phyloP scores from a whole-genome alignment of 495 filamentous ascomycete species.

The Tuber aestivum region DNA sequence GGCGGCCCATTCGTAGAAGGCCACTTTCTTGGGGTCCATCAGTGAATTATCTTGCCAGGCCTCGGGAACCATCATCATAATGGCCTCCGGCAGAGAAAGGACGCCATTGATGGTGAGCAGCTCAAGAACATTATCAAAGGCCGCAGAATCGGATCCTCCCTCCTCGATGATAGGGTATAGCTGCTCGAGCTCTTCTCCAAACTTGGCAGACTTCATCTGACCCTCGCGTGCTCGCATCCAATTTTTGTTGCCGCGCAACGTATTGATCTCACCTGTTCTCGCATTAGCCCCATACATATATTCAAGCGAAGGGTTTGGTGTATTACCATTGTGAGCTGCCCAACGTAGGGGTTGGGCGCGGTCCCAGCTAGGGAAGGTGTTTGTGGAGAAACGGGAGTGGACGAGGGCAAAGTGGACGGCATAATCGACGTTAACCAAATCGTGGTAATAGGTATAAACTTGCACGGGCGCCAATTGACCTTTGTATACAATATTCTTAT shows the following conservation, averaged over 20 bases:
- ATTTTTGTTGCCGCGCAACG: constrained; percentile 97
- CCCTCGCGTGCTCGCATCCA: constrained; percentile 99
- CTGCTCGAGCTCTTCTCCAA: constrained; percentile 84
- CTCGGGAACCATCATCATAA: constrained; percentile 99
- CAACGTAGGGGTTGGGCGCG: constrained; percentile 93
- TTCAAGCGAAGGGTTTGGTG: constrained; percentile 19
- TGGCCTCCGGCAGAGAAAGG: constrained; percentile 89
- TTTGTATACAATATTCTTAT: constrained; percentile 99
- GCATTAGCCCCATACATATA: constrained; percentile 44
- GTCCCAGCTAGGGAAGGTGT: constrained; percentile 99
- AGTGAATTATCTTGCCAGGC: constrained; percentile 92
- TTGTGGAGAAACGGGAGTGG: constrained; percentile 97
- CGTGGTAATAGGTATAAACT: constrained; percentile 99
- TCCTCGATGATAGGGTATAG: constrained; percentile 97
- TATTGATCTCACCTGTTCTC: constrained; percentile 79
- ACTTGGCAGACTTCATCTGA: constrained; percentile 86
- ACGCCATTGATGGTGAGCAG: constrained; percentile 94
- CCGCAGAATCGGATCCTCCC: constrained; percentile 94
- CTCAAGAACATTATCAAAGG: constrained; percentile 97
- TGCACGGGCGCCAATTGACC: constrained; percentile 92
- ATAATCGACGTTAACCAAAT: constrained; percentile 94
- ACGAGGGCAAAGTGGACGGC: constrained; percentile 97
- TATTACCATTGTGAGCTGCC: constrained; percentile 92
- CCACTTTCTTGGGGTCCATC: constrained; percentile 93
- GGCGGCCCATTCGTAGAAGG: constrained; percentile 99